Base-by-base conservation (phyloP, 108 stramenopile species). In the Skeletonema costatum region DNA sequence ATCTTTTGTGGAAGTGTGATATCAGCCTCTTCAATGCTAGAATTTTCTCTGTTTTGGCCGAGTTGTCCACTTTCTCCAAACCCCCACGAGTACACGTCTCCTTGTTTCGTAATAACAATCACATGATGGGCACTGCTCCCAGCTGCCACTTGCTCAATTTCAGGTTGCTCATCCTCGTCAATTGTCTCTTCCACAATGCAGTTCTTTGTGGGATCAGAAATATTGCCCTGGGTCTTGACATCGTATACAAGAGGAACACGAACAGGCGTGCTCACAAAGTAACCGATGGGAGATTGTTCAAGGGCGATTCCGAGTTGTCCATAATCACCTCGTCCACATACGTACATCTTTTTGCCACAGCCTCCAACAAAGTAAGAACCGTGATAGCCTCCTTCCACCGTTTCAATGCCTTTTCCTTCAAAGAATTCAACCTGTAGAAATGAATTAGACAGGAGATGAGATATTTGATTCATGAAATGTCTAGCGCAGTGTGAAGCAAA, bases 21-120 rank as follows among this genome's bases (percentile, higher is more conserved):
- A 65, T 86, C 84, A 11, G 69, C 60, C 16, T 71, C 66, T 4
- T 50, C 36, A 38, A 76, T 48, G 46, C 87, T 86, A 4, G 13
- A 66, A 29, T 65, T 73, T 16, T 44, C 81, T 32, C 72, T 74
- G 60, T 88, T 51, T 19, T 81, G 90, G 0, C 97, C 97, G 32
- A 91, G 84, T 21, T 63, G 72, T 21, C 83, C 78, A 21, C 42
- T 76, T 44, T 86, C 87, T 14, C 90, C 93, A 71, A 84, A 96
- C 5, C 97, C 97, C 97, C 98, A 98, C 33, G 97, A 84, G 78
- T 92, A 98, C n/a, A 97, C 76, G 60, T 91, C 89, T 41, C 85
- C 84, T 3, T 67, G 66, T 32, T 78, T 78, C 4, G 92, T 89
- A 39, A 97, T 60, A 9, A 87, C 95, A 21, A 96, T 64, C 64